Evolutionary conservation across 257 asterid species (phyloP).

Genomic region (Penstemon barbatus): DNA sequence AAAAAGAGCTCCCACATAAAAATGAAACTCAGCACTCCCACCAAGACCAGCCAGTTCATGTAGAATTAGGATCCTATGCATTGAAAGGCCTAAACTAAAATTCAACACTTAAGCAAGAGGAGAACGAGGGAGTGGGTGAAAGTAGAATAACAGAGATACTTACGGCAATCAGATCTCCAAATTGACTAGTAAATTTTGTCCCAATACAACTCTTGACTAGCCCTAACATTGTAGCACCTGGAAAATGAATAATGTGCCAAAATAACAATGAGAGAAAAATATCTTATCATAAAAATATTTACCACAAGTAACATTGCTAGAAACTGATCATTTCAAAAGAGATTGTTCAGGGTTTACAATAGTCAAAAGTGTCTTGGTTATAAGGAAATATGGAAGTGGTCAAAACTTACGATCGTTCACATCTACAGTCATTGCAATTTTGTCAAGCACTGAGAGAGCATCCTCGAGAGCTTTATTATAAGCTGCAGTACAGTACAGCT

Average conservation of each 20-base stretch:
- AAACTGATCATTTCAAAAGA: background rate
- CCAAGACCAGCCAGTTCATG: no score
- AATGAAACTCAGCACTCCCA: no score
- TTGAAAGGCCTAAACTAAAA: no score
- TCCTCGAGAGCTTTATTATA: constrained; percentile 92
- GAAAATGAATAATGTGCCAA: constrained; percentile 27
- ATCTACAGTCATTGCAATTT: constrained; percentile 85
- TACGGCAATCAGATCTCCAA: constrained; percentile 94
- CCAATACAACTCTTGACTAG: constrained; percentile 95
- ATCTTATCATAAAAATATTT: background rate
- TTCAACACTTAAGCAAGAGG: no score
- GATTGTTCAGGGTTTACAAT: background rate
- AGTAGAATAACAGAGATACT: constrained; percentile 30
- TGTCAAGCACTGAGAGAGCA: constrained; percentile 79
- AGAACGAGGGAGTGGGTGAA: no score
- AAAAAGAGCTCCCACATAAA: no score
- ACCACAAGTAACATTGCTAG: background rate
- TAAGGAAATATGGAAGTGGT: background rate
- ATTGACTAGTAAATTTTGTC: constrained; percentile 92
- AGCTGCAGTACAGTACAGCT: constrained; percentile 47
- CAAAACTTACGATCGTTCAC: constrained; percentile 78
- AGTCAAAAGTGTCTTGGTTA: background rate
- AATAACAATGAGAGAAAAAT: constrained; percentile 8
- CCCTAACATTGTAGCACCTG: constrained; percentile 83
- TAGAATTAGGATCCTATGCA: no score